Percentiles rank a stretch among this genome's conserved stretches.
These are phyloP conservation scores for Singerocomus rubriflavus DNA, from an alignment of 1,284 basidiomycete genomes.

Conservation along the genomic window DNA sequence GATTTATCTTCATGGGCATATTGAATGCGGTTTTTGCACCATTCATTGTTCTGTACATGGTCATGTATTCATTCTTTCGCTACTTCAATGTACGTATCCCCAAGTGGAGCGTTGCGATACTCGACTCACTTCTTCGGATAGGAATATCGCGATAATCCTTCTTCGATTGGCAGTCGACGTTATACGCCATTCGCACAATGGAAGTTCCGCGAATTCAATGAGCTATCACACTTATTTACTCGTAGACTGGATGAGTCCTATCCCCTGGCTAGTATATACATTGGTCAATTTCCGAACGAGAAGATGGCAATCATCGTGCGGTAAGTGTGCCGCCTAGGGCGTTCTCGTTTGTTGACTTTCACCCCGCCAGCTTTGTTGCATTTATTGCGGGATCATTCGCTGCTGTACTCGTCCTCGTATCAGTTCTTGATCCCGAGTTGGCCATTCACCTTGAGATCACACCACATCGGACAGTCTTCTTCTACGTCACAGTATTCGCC, in stretches of 20 bases:
- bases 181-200: slow-evolving; percentile 96
- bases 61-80: slow-evolving; percentile 99
- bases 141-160: slow-evolving; percentile 99
- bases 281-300: slow-evolving; percentile 97
- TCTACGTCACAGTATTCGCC: slow-evolving; percentile 90
- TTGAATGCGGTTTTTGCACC: slow-evolving; percentile 94
- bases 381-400: slow-evolving; percentile 97
- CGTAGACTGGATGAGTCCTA: slow-evolving; percentile 86
- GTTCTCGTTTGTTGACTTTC: not conserved
- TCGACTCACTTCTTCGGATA: slow-evolving; percentile 32
- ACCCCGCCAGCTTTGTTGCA: slow-evolving; percentile 64
- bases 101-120: not conserved
- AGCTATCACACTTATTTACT: slow-evolving; percentile 90
- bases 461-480: slow-evolving; percentile 87
- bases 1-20: slow-evolving; percentile 95
- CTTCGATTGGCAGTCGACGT: slow-evolving; percentile 85
- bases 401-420: slow-evolving; percentile 88
- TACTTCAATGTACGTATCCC: slow-evolving; percentile 83
- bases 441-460: slow-evolving; percentile 95
- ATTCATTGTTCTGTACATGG: slow-evolving; percentile 94
- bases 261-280: slow-evolving; percentile 89
- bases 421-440: slow-evolving; percentile 88
- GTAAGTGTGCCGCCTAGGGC: slow-evolving; percentile 41
- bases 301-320: slow-evolving; percentile 86
- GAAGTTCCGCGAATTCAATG: slow-evolving; percentile 99